Evolutionary conservation across 257 asterid species (phyloP).

Genomic region (Plantago major): DNA sequence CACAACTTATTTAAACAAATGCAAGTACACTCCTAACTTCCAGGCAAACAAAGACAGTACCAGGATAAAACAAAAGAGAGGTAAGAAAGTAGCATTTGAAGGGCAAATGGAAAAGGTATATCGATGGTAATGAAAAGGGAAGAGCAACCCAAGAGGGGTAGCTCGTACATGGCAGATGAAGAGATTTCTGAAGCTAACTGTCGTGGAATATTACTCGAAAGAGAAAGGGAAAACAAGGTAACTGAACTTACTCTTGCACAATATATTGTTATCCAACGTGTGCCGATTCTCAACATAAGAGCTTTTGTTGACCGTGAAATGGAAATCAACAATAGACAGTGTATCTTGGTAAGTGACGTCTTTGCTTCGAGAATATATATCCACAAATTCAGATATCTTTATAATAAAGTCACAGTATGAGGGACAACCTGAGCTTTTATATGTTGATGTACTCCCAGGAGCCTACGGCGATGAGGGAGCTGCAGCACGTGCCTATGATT

Average conservation of each 20-base stretch:
- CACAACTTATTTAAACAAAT: background rate
- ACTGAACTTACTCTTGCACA: background rate
- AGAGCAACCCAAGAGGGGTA: constrained; percentile 20
- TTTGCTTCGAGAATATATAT: background rate
- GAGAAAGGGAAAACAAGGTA: constrained; percentile 25
- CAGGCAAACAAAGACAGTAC: constrained; percentile 1
- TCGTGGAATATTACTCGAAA: constrained; percentile 20
- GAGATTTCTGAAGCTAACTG: constrained; percentile 23
- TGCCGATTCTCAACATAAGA: constrained; percentile 9
- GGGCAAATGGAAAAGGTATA: constrained; percentile 1
- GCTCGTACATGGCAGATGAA: constrained; percentile 7
- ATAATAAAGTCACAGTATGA: background rate
- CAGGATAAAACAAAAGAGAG: constrained; percentile 19
- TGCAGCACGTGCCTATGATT: constrained; percentile 53
- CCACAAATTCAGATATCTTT: constrained; percentile 15
- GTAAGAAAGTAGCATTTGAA: background rate
- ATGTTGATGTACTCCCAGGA: constrained; percentile 18
- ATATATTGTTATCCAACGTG: background rate
- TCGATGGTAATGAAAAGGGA: constrained; percentile 16
- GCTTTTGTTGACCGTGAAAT: constrained; percentile 2
- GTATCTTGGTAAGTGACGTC: constrained; percentile 45
- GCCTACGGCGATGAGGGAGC: constrained; percentile 54
- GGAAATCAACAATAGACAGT: constrained; percentile 25
- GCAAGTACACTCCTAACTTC: background rate
- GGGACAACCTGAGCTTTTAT: background rate